Evolutionary conservation across 495 filamentous ascomycete species (phyloP).

Genomic region (Penicillium ochrochloron): DNA sequence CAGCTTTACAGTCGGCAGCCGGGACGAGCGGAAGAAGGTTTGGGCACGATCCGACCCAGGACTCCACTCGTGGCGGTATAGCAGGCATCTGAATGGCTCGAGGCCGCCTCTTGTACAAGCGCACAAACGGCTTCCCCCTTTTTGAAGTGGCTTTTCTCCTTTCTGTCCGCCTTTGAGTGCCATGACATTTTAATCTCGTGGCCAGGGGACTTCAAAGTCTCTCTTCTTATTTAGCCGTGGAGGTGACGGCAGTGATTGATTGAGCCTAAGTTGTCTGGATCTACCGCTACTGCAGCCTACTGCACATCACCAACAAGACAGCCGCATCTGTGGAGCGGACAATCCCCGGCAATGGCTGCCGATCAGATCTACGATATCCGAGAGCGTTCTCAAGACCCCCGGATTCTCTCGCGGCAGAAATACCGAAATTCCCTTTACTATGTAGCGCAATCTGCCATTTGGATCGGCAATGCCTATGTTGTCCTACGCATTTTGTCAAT

Average conservation of each 20-base stretch:
- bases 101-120: conserved; percentile 15
- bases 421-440: conserved; percentile 32
- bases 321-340: neutral
- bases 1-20: conserved; percentile 1
- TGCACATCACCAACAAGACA: neutral
- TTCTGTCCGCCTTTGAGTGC: neutral
- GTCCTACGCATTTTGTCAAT: conserved; percentile 23
- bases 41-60: conserved; percentile 22
- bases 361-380: conserved; percentile 22
- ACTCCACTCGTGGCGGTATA: conserved; percentile 21
- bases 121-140: conserved; percentile 22
- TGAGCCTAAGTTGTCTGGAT: neutral
- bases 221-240: neutral
- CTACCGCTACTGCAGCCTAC: neutral
- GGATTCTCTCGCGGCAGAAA: conserved; percentile 18
- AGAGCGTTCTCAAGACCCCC: conserved; percentile 32
- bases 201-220: neutral
- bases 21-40: conserved; percentile 12
- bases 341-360: conserved; percentile 9
- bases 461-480: conserved; percentile 33
- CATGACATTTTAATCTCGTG: neutral
- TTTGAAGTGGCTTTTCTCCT: conserved; percentile 8
- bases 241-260: neutral
- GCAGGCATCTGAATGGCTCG: conserved; percentile 13
- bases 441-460: conserved; percentile 30